These are phyloP conservation scores for Castanopsis chinensis DNA, from an alignment of 306 rosid species.

Conservation along the genomic window DNA sequence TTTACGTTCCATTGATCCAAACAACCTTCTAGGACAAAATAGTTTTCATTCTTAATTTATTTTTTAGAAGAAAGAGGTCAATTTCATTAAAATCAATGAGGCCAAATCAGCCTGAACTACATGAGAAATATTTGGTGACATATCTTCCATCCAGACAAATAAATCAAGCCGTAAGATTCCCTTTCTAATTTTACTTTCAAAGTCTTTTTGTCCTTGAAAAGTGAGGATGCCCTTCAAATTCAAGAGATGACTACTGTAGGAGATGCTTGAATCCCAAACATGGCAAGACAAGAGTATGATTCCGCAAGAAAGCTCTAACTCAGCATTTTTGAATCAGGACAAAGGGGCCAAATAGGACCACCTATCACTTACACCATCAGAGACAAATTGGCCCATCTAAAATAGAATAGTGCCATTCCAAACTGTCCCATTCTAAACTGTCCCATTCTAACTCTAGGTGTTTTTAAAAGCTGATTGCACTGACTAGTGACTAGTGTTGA, in stretches of 20 bases:
- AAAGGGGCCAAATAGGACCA: neutral
- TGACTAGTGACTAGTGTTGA: neutral
- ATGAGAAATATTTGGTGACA: no score
- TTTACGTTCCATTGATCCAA: no score
- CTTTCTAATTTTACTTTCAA: neutral
- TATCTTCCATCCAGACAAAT: no score
- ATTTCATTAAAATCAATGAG: no score
- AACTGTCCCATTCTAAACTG: neutral
- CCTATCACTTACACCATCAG: neutral
- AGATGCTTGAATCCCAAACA: neutral
- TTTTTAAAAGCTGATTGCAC: neutral
- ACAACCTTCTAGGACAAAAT: no score
- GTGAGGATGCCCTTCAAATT: neutral
- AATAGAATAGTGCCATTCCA: neutral
- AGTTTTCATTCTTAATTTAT: no score
- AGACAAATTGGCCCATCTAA: neutral
- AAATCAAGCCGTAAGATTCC: no score
- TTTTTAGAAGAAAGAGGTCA: no score
- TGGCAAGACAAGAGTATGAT: neutral
- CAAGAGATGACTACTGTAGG: neutral
- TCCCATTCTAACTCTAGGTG: neutral
- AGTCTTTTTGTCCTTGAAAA: neutral
- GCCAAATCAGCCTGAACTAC: no score
- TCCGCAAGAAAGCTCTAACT: neutral
- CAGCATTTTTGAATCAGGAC: neutral